phyloP scores from a whole-genome alignment of 2,329 filamentous ascomycete species.

The Colletotrichum paranaense region DNA sequence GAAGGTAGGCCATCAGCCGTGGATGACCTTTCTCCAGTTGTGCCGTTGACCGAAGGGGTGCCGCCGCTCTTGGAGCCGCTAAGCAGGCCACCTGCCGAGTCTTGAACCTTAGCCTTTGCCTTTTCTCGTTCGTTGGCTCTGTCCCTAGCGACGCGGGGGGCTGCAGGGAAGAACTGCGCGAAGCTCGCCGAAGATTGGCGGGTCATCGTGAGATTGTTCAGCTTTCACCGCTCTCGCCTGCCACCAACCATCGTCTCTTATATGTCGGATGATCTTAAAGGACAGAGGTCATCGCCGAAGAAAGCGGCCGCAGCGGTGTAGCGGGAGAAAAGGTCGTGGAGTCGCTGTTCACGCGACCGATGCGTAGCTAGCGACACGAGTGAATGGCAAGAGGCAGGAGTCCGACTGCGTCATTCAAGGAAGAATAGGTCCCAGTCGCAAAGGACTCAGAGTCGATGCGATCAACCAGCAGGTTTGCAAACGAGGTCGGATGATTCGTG shows the following conservation, averaged over 20 bases:
- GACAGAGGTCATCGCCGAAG: conserved; percentile 20
- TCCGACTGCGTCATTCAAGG: conserved; percentile 28
- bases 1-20: conserved; percentile 39
- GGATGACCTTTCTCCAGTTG: conserved; percentile 20
- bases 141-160: conserved; percentile 73
- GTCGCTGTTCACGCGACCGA: conserved; percentile 55
- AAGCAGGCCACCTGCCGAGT: conserved; percentile 40
- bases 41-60: conserved; percentile 36
- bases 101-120: conserved; percentile 61
- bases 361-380: conserved; percentile 33
- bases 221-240: conserved; percentile 63
- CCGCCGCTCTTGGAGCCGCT: conserved; percentile 41
- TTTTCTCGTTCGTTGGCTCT: conserved; percentile 71
- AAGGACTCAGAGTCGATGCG: conserved; percentile 6
- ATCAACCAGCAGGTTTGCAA: conserved; percentile 18
- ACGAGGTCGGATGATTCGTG: conserved; percentile 14
- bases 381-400: conserved; percentile 17
- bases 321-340: conserved; percentile 38
- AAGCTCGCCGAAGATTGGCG: conserved; percentile 81
- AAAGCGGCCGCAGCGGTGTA: conserved; percentile 13
- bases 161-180: conserved; percentile 87
- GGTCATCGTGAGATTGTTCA: conserved; percentile 74
- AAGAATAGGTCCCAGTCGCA: conserved; percentile 22
- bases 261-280: conserved; percentile 39
- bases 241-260: conserved; percentile 68